Percentiles rank a stretch among this genome's conserved stretches.
phyloP scores from a whole-genome alignment of 2,329 filamentous ascomycete genomes.

The Sordariomycetes sp. region DNA sequence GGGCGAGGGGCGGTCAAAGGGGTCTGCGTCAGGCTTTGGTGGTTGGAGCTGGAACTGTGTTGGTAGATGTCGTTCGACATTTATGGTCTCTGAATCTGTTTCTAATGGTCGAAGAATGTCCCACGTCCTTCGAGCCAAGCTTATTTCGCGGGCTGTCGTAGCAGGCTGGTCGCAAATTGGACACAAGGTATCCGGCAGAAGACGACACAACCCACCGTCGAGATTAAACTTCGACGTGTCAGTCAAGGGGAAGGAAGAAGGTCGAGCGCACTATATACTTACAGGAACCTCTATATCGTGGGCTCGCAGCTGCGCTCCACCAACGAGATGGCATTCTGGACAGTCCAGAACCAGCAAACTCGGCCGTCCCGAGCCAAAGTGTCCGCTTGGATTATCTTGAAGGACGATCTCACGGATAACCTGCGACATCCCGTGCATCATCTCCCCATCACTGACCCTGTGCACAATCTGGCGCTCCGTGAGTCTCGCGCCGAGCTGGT shows the following conservation, averaged over 20 bases:
- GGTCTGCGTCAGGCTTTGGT: neutral
- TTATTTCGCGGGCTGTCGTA: conserved; percentile 25
- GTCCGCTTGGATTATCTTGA: conserved; percentile 20
- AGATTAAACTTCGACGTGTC: neutral
- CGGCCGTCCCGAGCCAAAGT: conserved; percentile 16
- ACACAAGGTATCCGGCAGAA: conserved; percentile 20
- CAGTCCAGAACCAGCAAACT: conserved; percentile 26
- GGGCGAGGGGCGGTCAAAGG: neutral
- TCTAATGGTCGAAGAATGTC: conserved; percentile 24
- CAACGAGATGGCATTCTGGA: conserved; percentile 21
- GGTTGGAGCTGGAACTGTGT: conserved; percentile 21
- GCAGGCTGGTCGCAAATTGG: conserved; percentile 20
- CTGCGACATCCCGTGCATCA: conserved; percentile 23
- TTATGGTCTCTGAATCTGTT: conserved; percentile 24
- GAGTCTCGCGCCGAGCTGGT: conserved; percentile 21
- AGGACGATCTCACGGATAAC: conserved; percentile 20
- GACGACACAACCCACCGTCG: neutral
- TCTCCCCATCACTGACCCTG: conserved; percentile 28
- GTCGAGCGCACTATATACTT: too few relatives aligned
- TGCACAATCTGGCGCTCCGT: conserved; percentile 22
- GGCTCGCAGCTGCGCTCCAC: conserved; percentile 21
- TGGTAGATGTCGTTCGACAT: conserved; percentile 25
- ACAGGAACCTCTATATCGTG: conserved; percentile 13
- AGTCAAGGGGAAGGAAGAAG: neutral
- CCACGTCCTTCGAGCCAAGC: conserved; percentile 22